These are phyloP conservation scores for Setaria viridis DNA, from an alignment of 202 grass and related monocot genomes.

Conservation along the genomic window DNA sequence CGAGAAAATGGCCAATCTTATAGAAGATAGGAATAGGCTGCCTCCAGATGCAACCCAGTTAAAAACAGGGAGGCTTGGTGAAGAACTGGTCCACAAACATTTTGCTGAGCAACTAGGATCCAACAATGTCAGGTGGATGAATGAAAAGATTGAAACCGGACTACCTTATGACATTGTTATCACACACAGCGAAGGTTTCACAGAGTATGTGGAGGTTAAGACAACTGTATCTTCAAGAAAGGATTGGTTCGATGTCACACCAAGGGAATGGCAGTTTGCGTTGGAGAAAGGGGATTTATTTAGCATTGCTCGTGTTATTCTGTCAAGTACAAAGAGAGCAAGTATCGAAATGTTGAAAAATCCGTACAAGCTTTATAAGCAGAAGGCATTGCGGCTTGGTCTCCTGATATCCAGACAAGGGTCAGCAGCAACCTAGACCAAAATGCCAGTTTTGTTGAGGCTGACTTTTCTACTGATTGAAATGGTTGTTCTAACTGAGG, in stretches of 20 bases:
- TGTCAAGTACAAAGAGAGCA: conserved; percentile 58
- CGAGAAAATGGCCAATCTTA: conserved; percentile 32
- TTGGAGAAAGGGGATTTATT: conserved; percentile 73
- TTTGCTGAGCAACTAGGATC: conserved; percentile 60
- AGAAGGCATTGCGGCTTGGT: conserved; percentile 65
- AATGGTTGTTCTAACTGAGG: background rate
- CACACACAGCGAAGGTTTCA: conserved; percentile 36
- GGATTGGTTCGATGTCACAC: conserved; percentile 79
- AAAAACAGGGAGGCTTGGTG: conserved; percentile 73
- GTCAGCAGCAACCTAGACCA: background rate
- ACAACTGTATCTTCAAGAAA: conserved; percentile 71
- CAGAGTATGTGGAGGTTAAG: conserved; percentile 91
- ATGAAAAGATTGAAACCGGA: conserved; percentile 69
- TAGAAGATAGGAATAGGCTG: conserved; percentile 28
- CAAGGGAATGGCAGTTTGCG: conserved; percentile 89
- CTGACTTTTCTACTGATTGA: background rate
- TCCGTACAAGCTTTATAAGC: conserved; percentile 67
- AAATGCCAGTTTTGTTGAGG: conserved; percentile 26
- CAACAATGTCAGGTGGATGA: conserved; percentile 77
- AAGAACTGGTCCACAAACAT: conserved; percentile 69
- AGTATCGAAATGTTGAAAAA: conserved; percentile 73
- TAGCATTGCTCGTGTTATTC: conserved; percentile 72
- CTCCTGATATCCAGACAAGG: conserved; percentile 53
- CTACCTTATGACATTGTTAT: conserved; percentile 87
- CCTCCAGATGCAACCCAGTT: conserved; percentile 41